Conservation (phyloP, 176 grass and related monocot genomes). For the Secale cereale region DNA sequence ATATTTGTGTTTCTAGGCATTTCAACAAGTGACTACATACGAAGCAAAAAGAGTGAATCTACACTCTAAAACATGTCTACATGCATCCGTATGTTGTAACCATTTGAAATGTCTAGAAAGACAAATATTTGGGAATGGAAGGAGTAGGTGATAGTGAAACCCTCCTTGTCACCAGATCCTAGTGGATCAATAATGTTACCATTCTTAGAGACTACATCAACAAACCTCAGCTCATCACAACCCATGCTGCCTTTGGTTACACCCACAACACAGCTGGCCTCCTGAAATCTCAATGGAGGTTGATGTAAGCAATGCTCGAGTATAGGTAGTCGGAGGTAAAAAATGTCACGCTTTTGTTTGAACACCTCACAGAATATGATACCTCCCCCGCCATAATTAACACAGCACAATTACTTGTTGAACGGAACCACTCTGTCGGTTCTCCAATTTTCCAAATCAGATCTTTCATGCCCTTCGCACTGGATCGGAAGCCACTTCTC, state of each 20-base stretch:
- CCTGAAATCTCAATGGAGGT: not conserved
- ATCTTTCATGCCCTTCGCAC: not conserved
- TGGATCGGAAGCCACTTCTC: not conserved
- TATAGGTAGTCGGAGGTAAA: not conserved
- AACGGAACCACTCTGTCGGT: not conserved
- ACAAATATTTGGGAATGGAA: too few species aligned
- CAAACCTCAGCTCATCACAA: not conserved
- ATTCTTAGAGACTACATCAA: not conserved
- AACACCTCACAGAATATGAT: not conserved
- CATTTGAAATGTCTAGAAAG: too few species aligned
- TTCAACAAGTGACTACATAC: too few species aligned
- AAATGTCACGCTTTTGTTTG: not conserved
- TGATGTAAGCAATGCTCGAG: not conserved
- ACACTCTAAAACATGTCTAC: too few species aligned
- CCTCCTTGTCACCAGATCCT: not conserved
- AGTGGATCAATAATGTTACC: not conserved
- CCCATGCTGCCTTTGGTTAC: not conserved
- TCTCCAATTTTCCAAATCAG: not conserved
- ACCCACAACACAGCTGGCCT: not conserved
- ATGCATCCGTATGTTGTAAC: too few species aligned
- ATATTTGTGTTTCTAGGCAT: too few species aligned
- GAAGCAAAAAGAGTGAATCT: too few species aligned
- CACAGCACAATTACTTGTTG: not conserved
- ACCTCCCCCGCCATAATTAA: not conserved
- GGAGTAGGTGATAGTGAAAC: not conserved